Evolutionary conservation across 805 yeast genomes (phyloP).

Genomic region (Lipomyces sp.): DNA sequence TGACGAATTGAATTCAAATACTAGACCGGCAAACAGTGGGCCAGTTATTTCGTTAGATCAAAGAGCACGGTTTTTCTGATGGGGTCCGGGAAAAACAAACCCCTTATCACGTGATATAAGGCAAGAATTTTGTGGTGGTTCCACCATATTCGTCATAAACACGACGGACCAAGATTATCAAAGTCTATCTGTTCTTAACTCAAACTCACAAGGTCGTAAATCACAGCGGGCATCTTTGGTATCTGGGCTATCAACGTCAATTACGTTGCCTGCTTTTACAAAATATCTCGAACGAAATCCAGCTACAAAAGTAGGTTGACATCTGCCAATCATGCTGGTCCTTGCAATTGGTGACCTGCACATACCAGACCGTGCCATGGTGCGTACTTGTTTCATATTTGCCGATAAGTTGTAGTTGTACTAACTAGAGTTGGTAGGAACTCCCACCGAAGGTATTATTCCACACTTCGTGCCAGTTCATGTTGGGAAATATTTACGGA

Average conservation of each 20-base stretch:
- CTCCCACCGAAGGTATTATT: constrained; percentile 51
- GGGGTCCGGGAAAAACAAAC: not conserved
- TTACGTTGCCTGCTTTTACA: no score
- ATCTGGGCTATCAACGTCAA: not conserved
- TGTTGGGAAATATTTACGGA: not conserved
- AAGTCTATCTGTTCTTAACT: not conserved
- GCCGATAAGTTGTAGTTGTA: not conserved
- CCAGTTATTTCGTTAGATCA: not conserved
- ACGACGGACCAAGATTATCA: not conserved
- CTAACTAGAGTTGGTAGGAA: constrained; percentile 45
- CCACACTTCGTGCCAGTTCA: not conserved
- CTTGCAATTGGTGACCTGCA: constrained; percentile 88
- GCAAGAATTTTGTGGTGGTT: not conserved
- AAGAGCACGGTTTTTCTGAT: not conserved
- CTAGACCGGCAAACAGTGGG: not conserved
- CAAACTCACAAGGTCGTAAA: not conserved
- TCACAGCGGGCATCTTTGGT: not conserved
- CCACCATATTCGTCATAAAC: not conserved
- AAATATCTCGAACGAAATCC: not conserved
- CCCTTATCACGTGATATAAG: not conserved
- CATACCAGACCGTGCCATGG: constrained; percentile 84
- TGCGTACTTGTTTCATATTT: constrained; percentile 43
- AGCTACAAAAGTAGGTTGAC: not conserved
- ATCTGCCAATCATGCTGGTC: constrained; percentile 57
- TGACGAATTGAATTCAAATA: not conserved